phyloP scores from a whole-genome alignment of 179 eudicot genomes.

The Drosera spatulata region DNA sequence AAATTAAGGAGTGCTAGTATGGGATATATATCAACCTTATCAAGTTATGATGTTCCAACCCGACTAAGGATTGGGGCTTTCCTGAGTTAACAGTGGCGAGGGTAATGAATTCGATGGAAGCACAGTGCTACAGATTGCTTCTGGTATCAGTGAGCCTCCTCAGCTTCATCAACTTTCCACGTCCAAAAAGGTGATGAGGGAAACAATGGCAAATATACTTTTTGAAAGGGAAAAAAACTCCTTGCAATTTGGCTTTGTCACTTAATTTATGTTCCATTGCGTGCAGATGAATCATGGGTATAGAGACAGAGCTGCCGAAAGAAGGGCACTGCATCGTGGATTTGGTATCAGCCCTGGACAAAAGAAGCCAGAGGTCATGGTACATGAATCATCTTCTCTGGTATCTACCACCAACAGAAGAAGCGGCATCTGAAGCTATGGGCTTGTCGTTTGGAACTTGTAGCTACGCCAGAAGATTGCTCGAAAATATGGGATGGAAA shows the following conservation, averaged over 20 bases:
- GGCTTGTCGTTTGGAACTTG: constrained; percentile 75
- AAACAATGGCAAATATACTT: too few species aligned
- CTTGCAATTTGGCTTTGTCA: too few species aligned
- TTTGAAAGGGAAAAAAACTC: too few species aligned
- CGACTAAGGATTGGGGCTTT: constrained; percentile 86
- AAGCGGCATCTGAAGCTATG: constrained; percentile 76
- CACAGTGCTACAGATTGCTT: too few species aligned
- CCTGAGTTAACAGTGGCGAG: constrained; percentile 43
- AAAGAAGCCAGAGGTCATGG: constrained; percentile 28
- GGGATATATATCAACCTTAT: constrained; percentile 45
- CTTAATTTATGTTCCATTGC: background rate
- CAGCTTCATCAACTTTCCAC: too few species aligned
- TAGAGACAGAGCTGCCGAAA: constrained; percentile 94
- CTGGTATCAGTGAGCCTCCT: too few species aligned
- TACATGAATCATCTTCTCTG: constrained; percentile 23
- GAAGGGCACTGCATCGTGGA: constrained; percentile 81
- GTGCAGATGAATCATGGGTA: constrained; percentile 33
- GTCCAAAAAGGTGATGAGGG: too few species aligned
- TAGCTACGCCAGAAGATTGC: constrained; percentile 73
- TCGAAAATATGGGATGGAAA: constrained; percentile 95
- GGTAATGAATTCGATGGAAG: constrained; percentile 12
- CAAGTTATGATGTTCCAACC: constrained; percentile 75
- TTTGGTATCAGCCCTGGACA: constrained; percentile 82
- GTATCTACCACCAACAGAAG: constrained; percentile 25
- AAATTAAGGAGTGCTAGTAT: constrained; percentile 66